Evolutionary conservation across 768 basidiomycete species (phyloP).

Genomic region (Suillus lakei): DNA sequence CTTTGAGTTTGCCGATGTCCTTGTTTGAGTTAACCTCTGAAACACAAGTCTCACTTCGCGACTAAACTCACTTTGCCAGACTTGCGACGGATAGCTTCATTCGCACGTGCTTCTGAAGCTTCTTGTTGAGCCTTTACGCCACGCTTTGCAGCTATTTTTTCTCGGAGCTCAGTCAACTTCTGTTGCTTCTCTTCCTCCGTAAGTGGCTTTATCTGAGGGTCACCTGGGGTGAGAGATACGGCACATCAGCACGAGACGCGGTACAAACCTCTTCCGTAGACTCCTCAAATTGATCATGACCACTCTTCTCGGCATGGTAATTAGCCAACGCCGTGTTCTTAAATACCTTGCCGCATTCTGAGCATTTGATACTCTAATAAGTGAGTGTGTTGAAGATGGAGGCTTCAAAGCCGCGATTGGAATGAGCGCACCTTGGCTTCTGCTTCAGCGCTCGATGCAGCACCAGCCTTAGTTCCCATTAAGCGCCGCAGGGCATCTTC

Average conservation of each 20-base stretch:
- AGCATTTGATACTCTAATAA: conserved; percentile 79
- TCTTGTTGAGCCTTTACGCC: conserved; percentile 74
- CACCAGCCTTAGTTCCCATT: conserved; percentile 39
- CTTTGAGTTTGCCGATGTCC: conserved; percentile 76
- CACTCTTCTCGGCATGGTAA: conserved; percentile 93
- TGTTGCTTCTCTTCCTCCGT: conserved; percentile 93
- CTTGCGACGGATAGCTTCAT: conserved; percentile 84
- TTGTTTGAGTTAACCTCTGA: conserved; percentile 28
- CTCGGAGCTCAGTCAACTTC: conserved; percentile 77
- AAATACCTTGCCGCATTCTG: conserved; percentile 86
- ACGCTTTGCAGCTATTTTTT: conserved; percentile 83
- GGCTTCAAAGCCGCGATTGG: not conserved
- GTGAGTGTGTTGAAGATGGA: not conserved
- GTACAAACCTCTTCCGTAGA: conserved; percentile 83
- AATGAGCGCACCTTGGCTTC: conserved; percentile 65
- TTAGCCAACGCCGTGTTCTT: conserved; percentile 85
- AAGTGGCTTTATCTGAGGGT: conserved; percentile 82
- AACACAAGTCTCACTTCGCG: conserved; percentile 1
- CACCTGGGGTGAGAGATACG: conserved; percentile 3
- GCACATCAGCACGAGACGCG: not conserved
- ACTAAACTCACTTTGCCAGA: conserved; percentile 66
- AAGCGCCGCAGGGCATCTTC: conserved; percentile 62
- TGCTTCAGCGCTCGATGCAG: conserved; percentile 29
- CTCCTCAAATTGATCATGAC: conserved; percentile 96
- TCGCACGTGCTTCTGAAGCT: conserved; percentile 69